These are phyloP conservation scores for Leishmania lainsoni DNA, from an alignment of 208 protist genomes.

Conservation along the genomic window DNA sequence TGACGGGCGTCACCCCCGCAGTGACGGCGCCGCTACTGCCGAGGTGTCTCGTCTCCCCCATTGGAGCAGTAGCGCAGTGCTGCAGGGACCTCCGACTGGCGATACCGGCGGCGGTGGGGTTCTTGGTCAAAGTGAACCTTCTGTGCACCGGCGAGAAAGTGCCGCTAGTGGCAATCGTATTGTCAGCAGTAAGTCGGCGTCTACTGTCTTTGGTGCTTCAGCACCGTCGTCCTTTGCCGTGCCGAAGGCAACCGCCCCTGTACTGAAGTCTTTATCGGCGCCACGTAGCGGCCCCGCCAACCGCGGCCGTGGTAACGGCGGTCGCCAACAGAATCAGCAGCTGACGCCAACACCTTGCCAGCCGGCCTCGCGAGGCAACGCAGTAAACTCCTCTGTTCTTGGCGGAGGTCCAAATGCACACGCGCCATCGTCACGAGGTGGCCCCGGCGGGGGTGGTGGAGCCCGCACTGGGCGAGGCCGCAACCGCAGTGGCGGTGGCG, in stretches of 20 bases:
- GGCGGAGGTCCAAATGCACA: conserved; percentile 3
- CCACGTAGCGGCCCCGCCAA: background rate
- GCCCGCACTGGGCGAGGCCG: conserved; percentile 17
- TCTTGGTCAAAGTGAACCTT: background rate
- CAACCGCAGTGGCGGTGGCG: conserved; percentile 15
- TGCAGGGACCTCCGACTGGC: background rate
- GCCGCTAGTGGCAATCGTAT: background rate
- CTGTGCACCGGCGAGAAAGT: background rate
- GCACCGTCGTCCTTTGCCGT: background rate
- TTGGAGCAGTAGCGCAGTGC: conserved; percentile 18
- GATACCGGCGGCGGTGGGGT: background rate
- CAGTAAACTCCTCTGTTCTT: background rate
- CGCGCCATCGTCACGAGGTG: background rate
- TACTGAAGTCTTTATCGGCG: no score
- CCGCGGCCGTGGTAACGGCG: background rate
- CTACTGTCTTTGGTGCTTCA: background rate
- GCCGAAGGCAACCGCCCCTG: background rate
- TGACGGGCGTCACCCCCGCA: conserved; percentile 4
- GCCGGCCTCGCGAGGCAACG: background rate
- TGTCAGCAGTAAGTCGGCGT: background rate
- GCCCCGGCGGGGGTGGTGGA: conserved; percentile 3
- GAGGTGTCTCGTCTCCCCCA: conserved; percentile 31
- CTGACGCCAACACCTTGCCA: background rate
- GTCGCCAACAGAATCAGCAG: background rate
- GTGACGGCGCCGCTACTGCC: background rate